Percentiles rank a stretch among this genome's conserved stretches.
phyloP scores from a whole-genome alignment of 2,329 filamentous ascomycete genomes.

The Xylaria arbuscula region DNA sequence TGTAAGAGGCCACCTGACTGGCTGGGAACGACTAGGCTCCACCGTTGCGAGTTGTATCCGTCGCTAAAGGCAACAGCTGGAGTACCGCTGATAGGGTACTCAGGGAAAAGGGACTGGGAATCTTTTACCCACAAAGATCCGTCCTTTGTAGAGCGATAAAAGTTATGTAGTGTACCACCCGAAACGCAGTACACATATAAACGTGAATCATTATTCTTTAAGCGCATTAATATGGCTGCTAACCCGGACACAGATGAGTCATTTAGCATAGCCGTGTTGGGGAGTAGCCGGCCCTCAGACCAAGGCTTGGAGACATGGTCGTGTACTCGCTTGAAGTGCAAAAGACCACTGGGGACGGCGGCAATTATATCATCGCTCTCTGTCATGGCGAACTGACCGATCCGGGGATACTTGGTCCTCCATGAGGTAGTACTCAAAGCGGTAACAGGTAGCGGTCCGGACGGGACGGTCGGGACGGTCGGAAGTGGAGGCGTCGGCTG shows the following conservation, averaged over 20 bases:
- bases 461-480: constrained; percentile 26
- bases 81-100: constrained; percentile 28
- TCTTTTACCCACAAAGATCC: constrained; percentile 28
- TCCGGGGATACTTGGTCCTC: constrained; percentile 36
- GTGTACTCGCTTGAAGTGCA: constrained; percentile 37
- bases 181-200: constrained; percentile 40
- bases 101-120: constrained; percentile 28
- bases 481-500: constrained; percentile 8
- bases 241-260: constrained; percentile 38
- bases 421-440: constrained; percentile 35
- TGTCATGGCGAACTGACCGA: constrained; percentile 39
- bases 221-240: constrained; percentile 20
- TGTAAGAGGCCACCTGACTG: constrained; percentile 38
- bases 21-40: constrained; percentile 35
- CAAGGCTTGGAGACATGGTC: constrained; percentile 36
- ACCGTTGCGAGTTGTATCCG: background rate
- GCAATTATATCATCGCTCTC: constrained; percentile 35
- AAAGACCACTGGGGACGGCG: constrained; percentile 37
- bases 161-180: constrained; percentile 31
- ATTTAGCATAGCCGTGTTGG: constrained; percentile 29
- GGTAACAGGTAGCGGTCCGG: constrained; percentile 32
- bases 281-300: constrained; percentile 36
- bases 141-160: constrained; percentile 26
- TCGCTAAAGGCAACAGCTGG: constrained; percentile 31
- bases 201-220: background rate